phyloP scores from a whole-genome alignment of 129 eudicot genomes.

The Deinandra increscens region DNA sequence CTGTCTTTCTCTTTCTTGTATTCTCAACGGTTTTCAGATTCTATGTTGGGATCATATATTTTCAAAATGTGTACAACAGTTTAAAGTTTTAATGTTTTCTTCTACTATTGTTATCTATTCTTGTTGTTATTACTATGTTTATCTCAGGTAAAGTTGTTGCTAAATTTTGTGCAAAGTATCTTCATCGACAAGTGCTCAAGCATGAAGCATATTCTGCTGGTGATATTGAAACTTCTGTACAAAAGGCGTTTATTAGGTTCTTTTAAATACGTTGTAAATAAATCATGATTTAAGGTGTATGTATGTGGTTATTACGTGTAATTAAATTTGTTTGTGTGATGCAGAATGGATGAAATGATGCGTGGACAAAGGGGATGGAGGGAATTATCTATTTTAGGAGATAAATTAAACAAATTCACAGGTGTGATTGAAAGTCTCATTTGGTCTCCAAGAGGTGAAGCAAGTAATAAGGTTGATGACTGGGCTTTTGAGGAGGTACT shows the following conservation, averaged over 20 bases:
- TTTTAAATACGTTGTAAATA: neutral
- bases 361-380: conserved; percentile 99
- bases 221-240: conserved; percentile 74
- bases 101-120: neutral
- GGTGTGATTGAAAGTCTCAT: conserved; percentile 86
- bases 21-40: neutral
- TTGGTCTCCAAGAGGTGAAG: conserved; percentile 92
- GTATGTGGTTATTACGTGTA: neutral
- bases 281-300: neutral
- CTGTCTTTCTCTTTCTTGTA: no score
- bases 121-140: neutral
- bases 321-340: neutral
- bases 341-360: conserved; percentile 99
- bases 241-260: conserved; percentile 86
- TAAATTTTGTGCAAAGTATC: conserved; percentile 95
- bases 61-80: conserved; percentile 1
- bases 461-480: conserved; percentile 64
- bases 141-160: conserved; percentile 93
- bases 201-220: conserved; percentile 83
- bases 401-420: conserved; percentile 75
- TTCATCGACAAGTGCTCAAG: conserved; percentile 95
- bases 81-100: neutral
- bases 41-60: conserved; percentile 11
- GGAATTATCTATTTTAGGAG: conserved; percentile 88
- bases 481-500: conserved; percentile 96